Evolutionary conservation across 768 basidiomycete genomes (phyloP), one percentile per base, ranked within the genome.

Genomic region (Kwoniella botswanensis): DNA sequence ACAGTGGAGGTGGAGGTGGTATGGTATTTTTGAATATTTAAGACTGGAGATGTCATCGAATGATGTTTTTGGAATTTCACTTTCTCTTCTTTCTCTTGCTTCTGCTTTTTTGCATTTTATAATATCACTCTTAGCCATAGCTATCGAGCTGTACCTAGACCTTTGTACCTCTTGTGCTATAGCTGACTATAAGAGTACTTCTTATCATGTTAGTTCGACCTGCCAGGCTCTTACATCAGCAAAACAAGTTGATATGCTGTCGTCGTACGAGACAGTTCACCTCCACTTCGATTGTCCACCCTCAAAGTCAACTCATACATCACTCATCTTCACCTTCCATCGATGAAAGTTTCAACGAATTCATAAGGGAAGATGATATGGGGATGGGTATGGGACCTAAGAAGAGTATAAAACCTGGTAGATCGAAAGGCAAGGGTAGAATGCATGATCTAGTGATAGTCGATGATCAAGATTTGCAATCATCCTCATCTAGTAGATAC

Each of bases 171-270:
- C 35, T 50, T 50, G 46, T 50, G 13, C 46, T 15, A 18, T 50
- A 50, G 46, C 46, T 35, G 6, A 35, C 35, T 35, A 35, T 35
- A 35, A 35, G 10, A 50, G 46, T 50, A 11, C 46, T 50, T 50
- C 5, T 9, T 21, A 70, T 62, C 41, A 71, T 76, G 58, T 61
- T 76, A 18, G 67, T 70, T 6, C 65, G 72, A 26, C 75, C 75
- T 4, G 75, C 75, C 22, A 42, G 75, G 41, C 53, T 76, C 7
- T 58, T 76, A 4, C 58, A 71, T 26, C 75, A 73, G 44, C 65
- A 43, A 43, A 42, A n/a, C 21, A 43, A 10, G 18, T 43, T 52
- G 57, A 61, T 15, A 24, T 58, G 53, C 53, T 29, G 61, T 17
- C n/a, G 58, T 61, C 21, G 21, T 13, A 29, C 46, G 41, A 35